Conservation (phyloP, 192 early-diverging fungal species). For the Backusella parvicylindrica region DNA sequence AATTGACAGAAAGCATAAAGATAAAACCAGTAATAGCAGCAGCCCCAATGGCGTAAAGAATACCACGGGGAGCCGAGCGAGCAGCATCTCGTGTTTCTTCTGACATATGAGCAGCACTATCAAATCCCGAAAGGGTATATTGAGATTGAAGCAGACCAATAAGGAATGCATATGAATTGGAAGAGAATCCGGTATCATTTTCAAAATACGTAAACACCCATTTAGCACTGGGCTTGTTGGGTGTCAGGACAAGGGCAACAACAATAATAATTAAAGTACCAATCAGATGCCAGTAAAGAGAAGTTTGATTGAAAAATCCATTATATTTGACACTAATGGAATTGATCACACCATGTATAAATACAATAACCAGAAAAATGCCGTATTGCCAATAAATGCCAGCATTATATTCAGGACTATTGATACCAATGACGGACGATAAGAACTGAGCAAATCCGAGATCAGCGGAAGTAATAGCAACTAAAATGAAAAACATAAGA, state of each 20-base stretch:
- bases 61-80: slow-evolving; percentile 44
- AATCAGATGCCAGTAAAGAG: slow-evolving; percentile 37
- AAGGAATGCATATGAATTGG: slow-evolving; percentile 47
- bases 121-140: slow-evolving; percentile 58
- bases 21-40: slow-evolving; percentile 43
- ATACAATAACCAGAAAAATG: slow-evolving; percentile 46
- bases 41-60: slow-evolving; percentile 41
- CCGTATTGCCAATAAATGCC: slow-evolving; percentile 48
- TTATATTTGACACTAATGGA: slow-evolving; percentile 47
- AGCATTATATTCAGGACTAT: slow-evolving; percentile 25
- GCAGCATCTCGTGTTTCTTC: slow-evolving; percentile 51
- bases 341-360: slow-evolving; percentile 52
- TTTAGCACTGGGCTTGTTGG: slow-evolving; percentile 38
- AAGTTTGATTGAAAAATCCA: slow-evolving; percentile 50
- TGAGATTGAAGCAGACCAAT: slow-evolving; percentile 50
- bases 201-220: slow-evolving; percentile 53
- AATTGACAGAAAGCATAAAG: slow-evolving; percentile 50
- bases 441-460: slow-evolving; percentile 48
- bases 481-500: background rate
- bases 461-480: slow-evolving; percentile 50
- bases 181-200: slow-evolving; percentile 51
- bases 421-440: slow-evolving; percentile 34
- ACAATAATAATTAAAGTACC: slow-evolving; percentile 45
- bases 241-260: slow-evolving; percentile 41
- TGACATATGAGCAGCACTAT: slow-evolving; percentile 44